A percentile compares a stretch with the other conserved stretches of the same genome.
These are phyloP conservation scores for Tricholomella constricta DNA, from an alignment of 768 basidiomycete genomes.

Conservation along the genomic window DNA sequence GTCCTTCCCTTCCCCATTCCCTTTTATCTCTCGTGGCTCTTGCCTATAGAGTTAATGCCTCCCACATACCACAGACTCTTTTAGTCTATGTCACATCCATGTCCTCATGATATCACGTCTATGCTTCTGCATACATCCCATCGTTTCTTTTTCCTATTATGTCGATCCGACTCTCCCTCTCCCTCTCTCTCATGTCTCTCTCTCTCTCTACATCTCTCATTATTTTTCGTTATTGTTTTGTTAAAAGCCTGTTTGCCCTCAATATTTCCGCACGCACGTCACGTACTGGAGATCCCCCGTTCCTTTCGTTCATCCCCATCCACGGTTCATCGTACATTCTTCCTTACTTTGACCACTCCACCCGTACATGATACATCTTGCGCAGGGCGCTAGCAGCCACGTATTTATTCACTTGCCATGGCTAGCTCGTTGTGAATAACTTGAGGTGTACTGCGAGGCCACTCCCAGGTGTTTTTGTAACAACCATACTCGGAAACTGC, in stretches of 20 bases:
- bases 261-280: slow-evolving; percentile 8
- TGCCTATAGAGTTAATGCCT: slow-evolving; percentile 11
- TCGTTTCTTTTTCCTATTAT: slow-evolving; percentile 13
- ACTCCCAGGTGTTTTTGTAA: background rate
- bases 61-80: slow-evolving; percentile 20
- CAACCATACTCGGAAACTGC: no score
- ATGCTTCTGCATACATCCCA: slow-evolving; percentile 20
- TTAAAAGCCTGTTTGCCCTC: slow-evolving; percentile 9
- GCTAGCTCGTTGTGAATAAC: background rate
- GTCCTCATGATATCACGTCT: slow-evolving; percentile 18
- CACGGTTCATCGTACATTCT: slow-evolving; percentile 13
- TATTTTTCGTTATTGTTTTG: slow-evolving; percentile 27
- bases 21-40: slow-evolving; percentile 16
- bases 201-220: slow-evolving; percentile 16
- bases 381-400: slow-evolving; percentile 30
- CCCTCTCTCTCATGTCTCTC: slow-evolving; percentile 14
- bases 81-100: slow-evolving; percentile 13
- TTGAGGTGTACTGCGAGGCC: background rate
- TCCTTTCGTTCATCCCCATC: slow-evolving; percentile 15
- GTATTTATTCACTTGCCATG: slow-evolving; percentile 27
- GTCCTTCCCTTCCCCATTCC: slow-evolving; percentile 16
- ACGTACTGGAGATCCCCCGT: slow-evolving; percentile 14
- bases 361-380: slow-evolving; percentile 38
- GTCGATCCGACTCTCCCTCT: slow-evolving; percentile 5
- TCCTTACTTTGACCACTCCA: slow-evolving; percentile 17